Conservation (phyloP, 2,329 filamentous ascomycete genomes). For the Paecilomyces fulvus region DNA sequence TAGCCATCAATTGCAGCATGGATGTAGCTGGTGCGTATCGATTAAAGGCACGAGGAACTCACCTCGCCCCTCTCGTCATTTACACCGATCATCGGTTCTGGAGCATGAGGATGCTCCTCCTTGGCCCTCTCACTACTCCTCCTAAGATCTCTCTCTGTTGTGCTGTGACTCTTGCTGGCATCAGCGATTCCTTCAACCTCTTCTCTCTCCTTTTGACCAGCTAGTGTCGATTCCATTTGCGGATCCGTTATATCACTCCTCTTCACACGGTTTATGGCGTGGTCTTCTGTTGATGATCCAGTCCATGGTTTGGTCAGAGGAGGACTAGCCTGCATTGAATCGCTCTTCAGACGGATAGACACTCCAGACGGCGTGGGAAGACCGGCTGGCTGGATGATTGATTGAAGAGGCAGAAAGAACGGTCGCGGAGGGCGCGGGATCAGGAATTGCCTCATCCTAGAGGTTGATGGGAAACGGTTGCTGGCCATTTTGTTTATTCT, state of each 20-base stretch:
- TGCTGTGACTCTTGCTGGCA: conserved; percentile 32
- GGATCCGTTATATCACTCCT: conserved; percentile 27
- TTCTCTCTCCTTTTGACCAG: conserved; percentile 25
- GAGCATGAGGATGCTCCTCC: conserved; percentile 42
- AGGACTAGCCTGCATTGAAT: conserved; percentile 1
- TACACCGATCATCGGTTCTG: conserved; percentile 45
- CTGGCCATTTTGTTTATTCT: conserved; percentile 7
- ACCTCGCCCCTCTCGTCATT: conserved; percentile 43
- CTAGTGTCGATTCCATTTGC: conserved; percentile 16
- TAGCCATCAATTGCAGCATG: neutral
- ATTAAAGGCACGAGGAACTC: conserved; percentile 11
- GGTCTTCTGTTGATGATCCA: conserved; percentile 24
- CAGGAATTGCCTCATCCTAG: conserved; percentile 7
- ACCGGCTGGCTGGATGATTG: conserved; percentile 8
- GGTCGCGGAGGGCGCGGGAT: conserved; percentile 9
- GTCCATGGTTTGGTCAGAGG: conserved; percentile 21
- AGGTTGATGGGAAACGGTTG: conserved; percentile 6
- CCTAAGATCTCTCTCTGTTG: conserved; percentile 31
- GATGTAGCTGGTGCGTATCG: too few species aligned
- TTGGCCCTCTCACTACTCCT: conserved; percentile 34
- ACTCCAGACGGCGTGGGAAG: conserved; percentile 6
- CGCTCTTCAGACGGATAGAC: conserved; percentile 11
- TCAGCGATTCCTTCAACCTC: conserved; percentile 21
- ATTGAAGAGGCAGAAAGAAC: conserved; percentile 10
- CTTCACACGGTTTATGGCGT: conserved; percentile 21